Evolutionary conservation across 305 asterid species (phyloP), one percentile per base, ranked within the genome.

Genomic region (Solanum hybrid): DNA sequence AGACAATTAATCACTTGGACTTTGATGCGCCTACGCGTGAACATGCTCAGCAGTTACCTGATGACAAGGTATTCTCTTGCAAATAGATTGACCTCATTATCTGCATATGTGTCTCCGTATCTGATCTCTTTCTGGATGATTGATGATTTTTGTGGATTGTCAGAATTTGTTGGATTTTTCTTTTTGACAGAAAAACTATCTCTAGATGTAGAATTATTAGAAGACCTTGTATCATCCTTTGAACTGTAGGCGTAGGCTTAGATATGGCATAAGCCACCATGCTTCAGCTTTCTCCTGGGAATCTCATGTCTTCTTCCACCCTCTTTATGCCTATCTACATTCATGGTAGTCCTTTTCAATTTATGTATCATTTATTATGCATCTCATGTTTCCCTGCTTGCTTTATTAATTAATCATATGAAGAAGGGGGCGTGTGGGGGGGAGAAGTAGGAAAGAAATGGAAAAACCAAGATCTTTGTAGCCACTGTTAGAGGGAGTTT

Each of bases 11-110:
- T 89, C 99, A 97, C 96, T 94, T 97, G 95, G 99, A 97, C 94
- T 97, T 97, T 93, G 99, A 97, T 95, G 99, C 99, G 88, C 97
- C 99, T 87, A 97, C 99, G 22, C 98, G 99, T 34, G 99, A 97
- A 93, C 96, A 94, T 90, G 94, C 96, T 89, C 99, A 96, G 81
- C 98, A 79, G 92, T 93, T 96, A 93, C 97, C 95, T 86, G 99
- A 96, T 94, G 99, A 97, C 93, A 97, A 94, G 87, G 99, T 97
- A 97, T 77, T 89, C 87, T 79, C 92, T 90, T 89, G 38, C 77
- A 89, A 91, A 84, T 89, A 80, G 7, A 89, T 20, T 12, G 37
- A 65, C 81, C 70, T 77, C n/a, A 51, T 61, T 83, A 91, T 70
- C 89, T 77, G 89, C 89, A 33, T 78, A 80, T 73, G 51, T 93